Conservation (phyloP, 2,329 filamentous ascomycete genomes). For the Neofusicoccum cordaticola region DNA sequence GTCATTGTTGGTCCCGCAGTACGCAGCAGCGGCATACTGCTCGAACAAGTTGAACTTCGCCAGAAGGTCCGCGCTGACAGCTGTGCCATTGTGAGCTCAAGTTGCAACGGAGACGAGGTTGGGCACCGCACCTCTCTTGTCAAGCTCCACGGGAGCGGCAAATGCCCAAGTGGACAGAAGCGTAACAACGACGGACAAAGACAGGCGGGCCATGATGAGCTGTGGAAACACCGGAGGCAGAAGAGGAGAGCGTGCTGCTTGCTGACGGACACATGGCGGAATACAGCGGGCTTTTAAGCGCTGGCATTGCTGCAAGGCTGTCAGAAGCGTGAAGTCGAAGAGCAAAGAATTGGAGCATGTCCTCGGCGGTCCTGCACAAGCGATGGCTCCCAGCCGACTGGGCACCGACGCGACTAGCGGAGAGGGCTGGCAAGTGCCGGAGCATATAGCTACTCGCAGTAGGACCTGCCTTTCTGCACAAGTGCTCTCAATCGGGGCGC, state of each 20-base stretch:
- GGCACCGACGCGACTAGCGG: neutral
- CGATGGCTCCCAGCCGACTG: neutral
- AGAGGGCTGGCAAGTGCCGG: neutral
- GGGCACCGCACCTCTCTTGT: neutral
- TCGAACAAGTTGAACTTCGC: constrained; percentile 23
- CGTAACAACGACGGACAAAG: neutral
- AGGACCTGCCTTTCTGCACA: constrained; percentile 3
- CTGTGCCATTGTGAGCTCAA: neutral
- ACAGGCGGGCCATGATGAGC: neutral
- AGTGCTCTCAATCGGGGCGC: neutral
- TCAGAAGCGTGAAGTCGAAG: neutral
- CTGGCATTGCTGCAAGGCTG: neutral
- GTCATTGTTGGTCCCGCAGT: constrained; percentile 38
- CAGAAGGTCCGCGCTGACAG: constrained; percentile 13
- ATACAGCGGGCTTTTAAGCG: neutral
- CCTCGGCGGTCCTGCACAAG: neutral
- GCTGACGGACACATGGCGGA: neutral
- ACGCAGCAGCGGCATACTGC: constrained; percentile 47
- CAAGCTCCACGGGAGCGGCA: neutral
- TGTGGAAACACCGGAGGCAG: neutral
- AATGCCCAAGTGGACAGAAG: neutral
- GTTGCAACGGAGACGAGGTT: neutral
- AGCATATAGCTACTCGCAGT: neutral
- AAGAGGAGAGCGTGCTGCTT: neutral
- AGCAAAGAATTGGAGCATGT: neutral